Conservation (phyloP, 2,329 filamentous ascomycete genomes). For the Aspergillus luchuensis region DNA sequence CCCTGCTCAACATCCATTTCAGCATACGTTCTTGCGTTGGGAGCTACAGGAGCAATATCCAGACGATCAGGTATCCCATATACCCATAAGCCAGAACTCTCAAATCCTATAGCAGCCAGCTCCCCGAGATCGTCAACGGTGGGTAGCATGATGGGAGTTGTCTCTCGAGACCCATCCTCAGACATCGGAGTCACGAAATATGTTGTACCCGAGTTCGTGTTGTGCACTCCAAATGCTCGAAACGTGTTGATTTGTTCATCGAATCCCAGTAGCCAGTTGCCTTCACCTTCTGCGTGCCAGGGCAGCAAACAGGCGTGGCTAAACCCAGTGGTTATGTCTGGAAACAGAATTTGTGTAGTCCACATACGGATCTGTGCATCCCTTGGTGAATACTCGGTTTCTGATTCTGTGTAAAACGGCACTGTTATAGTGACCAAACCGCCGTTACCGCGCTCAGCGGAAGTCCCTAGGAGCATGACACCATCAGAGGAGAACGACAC, state of each 20-base stretch:
- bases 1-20: constrained; percentile 4
- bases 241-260: constrained; percentile 77
- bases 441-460: constrained; percentile 63
- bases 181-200: constrained; percentile 72
- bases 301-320: constrained; percentile 72
- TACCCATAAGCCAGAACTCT: constrained; percentile 72
- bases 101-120: constrained; percentile 72
- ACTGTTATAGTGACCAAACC: constrained; percentile 76
- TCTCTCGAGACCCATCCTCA: constrained; percentile 53
- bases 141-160: constrained; percentile 69
- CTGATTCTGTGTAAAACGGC: constrained; percentile 69
- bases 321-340: constrained; percentile 76
- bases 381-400: constrained; percentile 51
- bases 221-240: constrained; percentile 72
- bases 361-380: constrained; percentile 74
- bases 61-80: constrained; percentile 76
- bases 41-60: constrained; percentile 54
- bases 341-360: constrained; percentile 84
- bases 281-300: constrained; percentile 56
- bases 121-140: constrained; percentile 70
- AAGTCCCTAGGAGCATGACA: constrained; percentile 76
- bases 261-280: constrained; percentile 76
- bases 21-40: neutral
- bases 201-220: constrained; percentile 72
- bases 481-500: constrained; percentile 77